These are phyloP conservation scores for Xylaria arbuscula DNA, from an alignment of 2,329 filamentous ascomycete genomes.

Conservation along the genomic window DNA sequence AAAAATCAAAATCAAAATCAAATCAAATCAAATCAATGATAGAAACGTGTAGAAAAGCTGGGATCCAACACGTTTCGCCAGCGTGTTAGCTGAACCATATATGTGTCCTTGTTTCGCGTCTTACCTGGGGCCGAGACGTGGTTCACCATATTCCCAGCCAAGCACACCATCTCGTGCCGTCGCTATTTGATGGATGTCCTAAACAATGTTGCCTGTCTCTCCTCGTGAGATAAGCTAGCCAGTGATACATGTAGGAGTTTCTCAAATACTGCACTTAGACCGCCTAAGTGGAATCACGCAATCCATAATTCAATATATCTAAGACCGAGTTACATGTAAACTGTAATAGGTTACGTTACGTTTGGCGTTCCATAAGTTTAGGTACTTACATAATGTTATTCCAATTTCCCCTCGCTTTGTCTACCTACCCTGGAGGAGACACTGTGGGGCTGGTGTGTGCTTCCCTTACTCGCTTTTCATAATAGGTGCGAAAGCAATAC, in stretches of 20 bases:
- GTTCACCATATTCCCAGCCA: not conserved
- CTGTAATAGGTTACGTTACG: no score
- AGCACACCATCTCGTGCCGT: constrained; percentile 5
- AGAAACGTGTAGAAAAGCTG: not conserved
- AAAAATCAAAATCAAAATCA: not conserved
- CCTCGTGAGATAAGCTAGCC: not conserved
- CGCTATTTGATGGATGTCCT: not conserved
- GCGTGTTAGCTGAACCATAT: not conserved
- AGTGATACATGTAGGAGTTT: not conserved
- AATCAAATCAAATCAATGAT: constrained; percentile 13
- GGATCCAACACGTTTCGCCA: not conserved
- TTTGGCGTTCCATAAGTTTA: no score
- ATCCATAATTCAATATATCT: not conserved
- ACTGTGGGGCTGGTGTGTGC: not conserved
- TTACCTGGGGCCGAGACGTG: not conserved
- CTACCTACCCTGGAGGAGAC: constrained; percentile 8
- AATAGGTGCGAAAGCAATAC: not conserved
- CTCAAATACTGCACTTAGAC: constrained; percentile 5
- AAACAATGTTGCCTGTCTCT: not conserved
- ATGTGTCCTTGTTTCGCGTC: not conserved
- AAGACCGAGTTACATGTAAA: not conserved
- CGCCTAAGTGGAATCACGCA: not conserved
- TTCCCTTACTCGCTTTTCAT: not conserved
- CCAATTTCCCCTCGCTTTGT: constrained; percentile 1
- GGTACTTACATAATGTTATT: not conserved